A percentile compares a stretch with the other conserved stretches of the same genome.
These are phyloP conservation scores for Saccharomyces pastorianus DNA, from an alignment of 1,139 yeast genomes.

Conservation along the genomic window DNA sequence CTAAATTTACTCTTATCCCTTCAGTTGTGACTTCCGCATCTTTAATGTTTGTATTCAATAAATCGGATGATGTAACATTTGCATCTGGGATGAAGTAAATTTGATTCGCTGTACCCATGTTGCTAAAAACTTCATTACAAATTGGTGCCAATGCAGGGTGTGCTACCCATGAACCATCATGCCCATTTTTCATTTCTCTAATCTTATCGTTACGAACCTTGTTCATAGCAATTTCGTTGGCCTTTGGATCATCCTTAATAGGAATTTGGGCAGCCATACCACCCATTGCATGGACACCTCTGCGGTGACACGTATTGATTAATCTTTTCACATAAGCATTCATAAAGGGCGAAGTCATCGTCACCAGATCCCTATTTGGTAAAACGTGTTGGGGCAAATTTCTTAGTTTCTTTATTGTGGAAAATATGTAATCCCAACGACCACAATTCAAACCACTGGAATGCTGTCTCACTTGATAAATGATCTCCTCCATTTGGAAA, in stretches of 20 bases:
- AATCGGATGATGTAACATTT: conserved; percentile 46
- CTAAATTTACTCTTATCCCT: conserved; percentile 61
- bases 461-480: conserved; percentile 55
- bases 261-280: conserved; percentile 78
- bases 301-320: conserved; percentile 55
- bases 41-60: conserved; percentile 56
- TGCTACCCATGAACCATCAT: conserved; percentile 80
- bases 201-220: conserved; percentile 60
- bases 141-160: conserved; percentile 71
- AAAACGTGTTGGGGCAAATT: conserved; percentile 48
- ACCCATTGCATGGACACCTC: conserved; percentile 70
- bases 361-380: conserved; percentile 62
- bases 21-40: conserved; percentile 52
- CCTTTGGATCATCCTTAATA: conserved; percentile 52
- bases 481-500: conserved; percentile 61
- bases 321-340: conserved; percentile 55
- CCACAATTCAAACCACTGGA: conserved; percentile 64
- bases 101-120: conserved; percentile 76
- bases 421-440: conserved; percentile 65
- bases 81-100: conserved; percentile 42
- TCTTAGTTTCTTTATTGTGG: conserved; percentile 54
- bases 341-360: conserved; percentile 69
- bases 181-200: conserved; percentile 64
- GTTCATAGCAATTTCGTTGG: conserved; percentile 51
- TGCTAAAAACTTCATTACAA: conserved; percentile 59